These are phyloP conservation scores for Candolleomyces eurysporus DNA, from an alignment of 768 basidiomycete species.

Conservation along the genomic window DNA sequence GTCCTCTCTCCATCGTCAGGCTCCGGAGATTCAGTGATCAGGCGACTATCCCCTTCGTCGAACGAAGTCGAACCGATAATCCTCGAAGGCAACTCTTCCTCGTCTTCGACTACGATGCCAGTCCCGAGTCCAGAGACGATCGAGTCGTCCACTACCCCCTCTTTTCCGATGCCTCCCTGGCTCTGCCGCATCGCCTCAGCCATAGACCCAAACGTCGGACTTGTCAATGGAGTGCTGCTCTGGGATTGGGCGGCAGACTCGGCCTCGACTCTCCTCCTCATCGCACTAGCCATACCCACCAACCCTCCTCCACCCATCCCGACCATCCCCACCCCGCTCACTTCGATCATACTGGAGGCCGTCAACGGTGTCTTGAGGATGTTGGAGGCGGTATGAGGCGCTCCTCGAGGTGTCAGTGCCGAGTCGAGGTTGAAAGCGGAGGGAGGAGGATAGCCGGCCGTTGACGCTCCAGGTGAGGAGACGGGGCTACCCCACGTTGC, in stretches of 20 bases:
- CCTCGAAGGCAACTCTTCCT: constrained; percentile 33
- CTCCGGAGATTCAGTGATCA: no score
- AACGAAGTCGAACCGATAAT: no score
- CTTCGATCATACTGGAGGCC: not conserved
- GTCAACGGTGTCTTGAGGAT: not conserved
- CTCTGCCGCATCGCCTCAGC: not conserved
- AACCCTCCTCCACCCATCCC: constrained; percentile 19
- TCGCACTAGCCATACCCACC: constrained; percentile 32
- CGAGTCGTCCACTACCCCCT: not conserved
- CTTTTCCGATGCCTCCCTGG: not conserved
- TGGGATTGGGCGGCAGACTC: constrained; percentile 9
- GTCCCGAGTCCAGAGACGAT: constrained; percentile 21
- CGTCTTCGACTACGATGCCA: constrained; percentile 46
- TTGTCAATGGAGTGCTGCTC: no score
- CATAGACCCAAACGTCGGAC: not conserved
- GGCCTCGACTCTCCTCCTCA: constrained; percentile 36
- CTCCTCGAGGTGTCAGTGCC: no score
- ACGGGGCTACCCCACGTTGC: constrained; percentile 2
- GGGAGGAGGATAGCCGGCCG: no score
- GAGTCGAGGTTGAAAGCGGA: no score
- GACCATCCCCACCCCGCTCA: not conserved
- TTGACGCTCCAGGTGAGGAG: not conserved
- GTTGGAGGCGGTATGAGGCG: not conserved
- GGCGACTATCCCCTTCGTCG: no score
- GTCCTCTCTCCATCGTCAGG: no score